Conservation (phyloP, 2,329 filamentous ascomycete genomes). For the Aspergillus fischeri region DNA sequence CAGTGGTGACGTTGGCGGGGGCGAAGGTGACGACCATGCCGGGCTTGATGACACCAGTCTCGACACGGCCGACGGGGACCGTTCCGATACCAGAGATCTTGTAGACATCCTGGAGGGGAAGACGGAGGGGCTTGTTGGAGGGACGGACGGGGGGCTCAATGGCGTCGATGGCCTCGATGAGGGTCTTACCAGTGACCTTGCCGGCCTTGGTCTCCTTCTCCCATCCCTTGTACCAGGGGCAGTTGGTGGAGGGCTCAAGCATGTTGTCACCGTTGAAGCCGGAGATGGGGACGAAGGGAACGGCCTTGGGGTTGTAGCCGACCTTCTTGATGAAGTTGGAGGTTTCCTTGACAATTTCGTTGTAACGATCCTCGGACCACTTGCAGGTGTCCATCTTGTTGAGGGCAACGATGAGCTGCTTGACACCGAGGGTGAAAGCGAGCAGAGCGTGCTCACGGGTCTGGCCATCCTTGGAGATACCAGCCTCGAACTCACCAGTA, state of each 20-base stretch:
- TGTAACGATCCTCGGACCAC: constrained; percentile 94
- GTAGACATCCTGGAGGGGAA: constrained; percentile 99
- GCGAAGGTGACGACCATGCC: constrained; percentile 92
- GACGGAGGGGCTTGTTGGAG: constrained; percentile 98
- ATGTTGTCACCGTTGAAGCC: constrained; percentile 99
- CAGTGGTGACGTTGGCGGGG: constrained; percentile 97
- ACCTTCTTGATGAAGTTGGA: constrained; percentile 99
- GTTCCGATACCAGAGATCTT: constrained; percentile 99
- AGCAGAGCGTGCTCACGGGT: constrained; percentile 99
- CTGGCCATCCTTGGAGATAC: constrained; percentile 99
- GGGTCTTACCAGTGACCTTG: constrained; percentile 91
- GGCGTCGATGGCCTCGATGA: constrained; percentile 96
- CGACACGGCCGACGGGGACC: constrained; percentile 99
- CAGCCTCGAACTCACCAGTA: constrained; percentile 99
- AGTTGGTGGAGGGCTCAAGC: constrained; percentile 84
- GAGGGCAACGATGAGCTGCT: constrained; percentile 99
- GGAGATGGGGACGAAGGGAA: constrained; percentile 99
- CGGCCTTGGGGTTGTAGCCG: constrained; percentile 99
- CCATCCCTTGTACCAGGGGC: constrained; percentile 99
- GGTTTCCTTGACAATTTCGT: constrained; percentile 99
- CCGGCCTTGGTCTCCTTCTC: constrained; percentile 93
- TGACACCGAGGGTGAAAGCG: constrained; percentile 99
- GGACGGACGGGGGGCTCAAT: constrained; percentile 92
- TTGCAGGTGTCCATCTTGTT: constrained; percentile 99
- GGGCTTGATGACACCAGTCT: constrained; percentile 93